Percentiles rank a stretch among this genome's conserved stretches.
Evolutionary conservation across 2,329 filamentous ascomycete species (phyloP).

Genomic region (Colletotrichum eremochloae): DNA sequence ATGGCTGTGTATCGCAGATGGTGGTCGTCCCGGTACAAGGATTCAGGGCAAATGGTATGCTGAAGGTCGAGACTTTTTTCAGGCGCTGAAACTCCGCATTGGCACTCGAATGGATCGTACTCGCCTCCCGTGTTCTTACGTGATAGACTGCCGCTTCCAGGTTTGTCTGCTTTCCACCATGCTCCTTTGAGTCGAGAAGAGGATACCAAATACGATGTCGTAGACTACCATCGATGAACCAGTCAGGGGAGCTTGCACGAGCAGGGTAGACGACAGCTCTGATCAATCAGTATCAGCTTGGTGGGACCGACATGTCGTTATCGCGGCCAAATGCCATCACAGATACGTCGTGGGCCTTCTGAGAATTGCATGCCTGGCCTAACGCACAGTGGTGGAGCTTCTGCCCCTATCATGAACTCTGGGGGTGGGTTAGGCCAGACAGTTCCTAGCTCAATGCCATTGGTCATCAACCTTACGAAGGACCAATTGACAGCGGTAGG

Average conservation of each 20-base stretch:
- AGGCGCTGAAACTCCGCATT: constrained; percentile 16
- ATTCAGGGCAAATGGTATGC: constrained; percentile 24
- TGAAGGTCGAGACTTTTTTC: constrained; percentile 32
- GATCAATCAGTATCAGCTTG: constrained; percentile 13
- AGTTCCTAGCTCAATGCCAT: not conserved
- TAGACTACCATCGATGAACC: constrained; percentile 6
- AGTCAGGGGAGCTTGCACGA: constrained; percentile 17
- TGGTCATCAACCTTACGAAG: not conserved
- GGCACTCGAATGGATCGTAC: not conserved
- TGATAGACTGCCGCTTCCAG: not conserved
- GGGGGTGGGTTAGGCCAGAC: not conserved
- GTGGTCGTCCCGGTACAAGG: constrained; percentile 12
- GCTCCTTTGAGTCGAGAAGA: constrained; percentile 22
- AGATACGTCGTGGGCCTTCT: constrained; percentile 35
- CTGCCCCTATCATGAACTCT: constrained; percentile 13
- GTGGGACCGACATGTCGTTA: constrained; percentile 38
- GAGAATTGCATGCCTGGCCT: constrained; percentile 32
- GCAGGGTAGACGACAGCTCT: constrained; percentile 28
- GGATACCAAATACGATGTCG: constrained; percentile 12
- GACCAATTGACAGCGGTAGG: not conserved
- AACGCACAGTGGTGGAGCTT: constrained; percentile 32
- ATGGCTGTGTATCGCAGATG: not conserved
- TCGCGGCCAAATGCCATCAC: constrained; percentile 39
- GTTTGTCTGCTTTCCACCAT: constrained; percentile 19
- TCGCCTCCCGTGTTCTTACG: constrained; percentile 29